Base-by-base conservation (phyloP, 805 yeast genomes). In the Lipomyces orientalis region DNA sequence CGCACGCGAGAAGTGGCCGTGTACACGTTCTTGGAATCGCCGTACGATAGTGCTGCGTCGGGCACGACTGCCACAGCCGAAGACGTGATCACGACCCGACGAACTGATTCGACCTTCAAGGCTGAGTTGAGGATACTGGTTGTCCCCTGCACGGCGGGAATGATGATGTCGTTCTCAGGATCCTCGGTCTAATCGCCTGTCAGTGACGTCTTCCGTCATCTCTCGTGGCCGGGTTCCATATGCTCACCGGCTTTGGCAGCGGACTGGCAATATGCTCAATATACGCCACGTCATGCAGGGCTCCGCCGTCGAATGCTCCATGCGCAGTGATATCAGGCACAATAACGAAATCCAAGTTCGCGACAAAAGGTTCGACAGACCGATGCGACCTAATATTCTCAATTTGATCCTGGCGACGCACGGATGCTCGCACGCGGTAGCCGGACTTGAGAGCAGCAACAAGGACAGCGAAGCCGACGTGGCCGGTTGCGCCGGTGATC, bases 91-190 rank as follows among this genome's bases (percentile, higher is more conserved):
- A 84, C 85, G 5, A 85, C 85, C 10, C 77, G 76, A 61, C 77
- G 75, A 19, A 85, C 80, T 0, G 82, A 81, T 9, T 81, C 86
- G 67, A 75, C 74, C 19, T 73, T 65, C 57, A 75, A 71, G 49
- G 81, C 77, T 0, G 86, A 81, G 16, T 72, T 68, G 58, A 85
- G 78, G 16, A 84, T 82, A 68, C 79, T 79, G 43, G 76, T 70
- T 25, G 86, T 83, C 29, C 87, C 87, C 22, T 80, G 75, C 43
- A 84, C 76, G 5, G 88, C 87, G 1, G 87, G 87, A 25, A 68
- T 73, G 58, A 84, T 75, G 59, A 83, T 76, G 19, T 81, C 83
- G 61, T 78, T 78, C 65, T 81, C 81, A 25, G 54, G 39, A 65
- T 81, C 79, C 7, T 70, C 65, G 12, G 63, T 51, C 35, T 73